These are phyloP conservation scores for Cyberlindnera amylophila DNA, from an alignment of 805 yeast genomes.

Conservation along the genomic window DNA sequence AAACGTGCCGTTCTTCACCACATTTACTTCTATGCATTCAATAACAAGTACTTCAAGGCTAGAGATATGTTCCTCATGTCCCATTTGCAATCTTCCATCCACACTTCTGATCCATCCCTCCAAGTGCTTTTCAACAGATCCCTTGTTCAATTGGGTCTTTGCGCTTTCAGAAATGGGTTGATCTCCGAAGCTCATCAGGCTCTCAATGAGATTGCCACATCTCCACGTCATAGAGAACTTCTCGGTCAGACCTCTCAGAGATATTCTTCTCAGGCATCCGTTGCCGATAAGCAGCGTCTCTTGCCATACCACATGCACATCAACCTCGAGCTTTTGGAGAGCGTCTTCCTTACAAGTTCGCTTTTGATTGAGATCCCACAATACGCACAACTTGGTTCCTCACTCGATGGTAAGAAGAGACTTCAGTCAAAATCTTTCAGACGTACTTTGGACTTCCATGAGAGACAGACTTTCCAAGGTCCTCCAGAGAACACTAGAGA, in stretches of 20 bases:
- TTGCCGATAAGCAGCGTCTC: slow-evolving; percentile 72
- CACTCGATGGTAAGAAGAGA: slow-evolving; percentile 57
- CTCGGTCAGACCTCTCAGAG: slow-evolving; percentile 87
- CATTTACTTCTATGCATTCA: slow-evolving; percentile 88
- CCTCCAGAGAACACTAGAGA: slow-evolving; percentile 98
- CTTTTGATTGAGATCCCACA: slow-evolving; percentile 88
- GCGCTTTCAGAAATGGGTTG: slow-evolving; percentile 90
- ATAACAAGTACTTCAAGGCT: slow-evolving; percentile 78
- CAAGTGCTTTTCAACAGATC: slow-evolving; percentile 95
- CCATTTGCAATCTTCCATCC: slow-evolving; percentile 78
- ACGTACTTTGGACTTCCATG: slow-evolving; percentile 86
- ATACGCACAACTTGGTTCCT: slow-evolving; percentile 65
- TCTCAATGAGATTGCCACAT: slow-evolving; percentile 81
- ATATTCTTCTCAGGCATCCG: slow-evolving; percentile 49
- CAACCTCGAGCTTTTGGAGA: slow-evolving; percentile 89
- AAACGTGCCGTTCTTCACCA: slow-evolving; percentile 81
- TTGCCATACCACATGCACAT: slow-evolving; percentile 98
- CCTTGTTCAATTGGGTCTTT: slow-evolving; percentile 89
- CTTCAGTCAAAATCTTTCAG: slow-evolving; percentile 79
- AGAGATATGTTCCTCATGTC: slow-evolving; percentile 85
- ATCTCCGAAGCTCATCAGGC: slow-evolving; percentile 83
- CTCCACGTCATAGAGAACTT: slow-evolving; percentile 83
- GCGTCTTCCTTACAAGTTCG: slow-evolving; percentile 87
- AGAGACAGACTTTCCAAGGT: slow-evolving; percentile 91
- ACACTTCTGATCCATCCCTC: slow-evolving; percentile 76